These are phyloP conservation scores for Prunus yedoensis DNA, from an alignment of 331 rosid genomes.

Conservation along the genomic window DNA sequence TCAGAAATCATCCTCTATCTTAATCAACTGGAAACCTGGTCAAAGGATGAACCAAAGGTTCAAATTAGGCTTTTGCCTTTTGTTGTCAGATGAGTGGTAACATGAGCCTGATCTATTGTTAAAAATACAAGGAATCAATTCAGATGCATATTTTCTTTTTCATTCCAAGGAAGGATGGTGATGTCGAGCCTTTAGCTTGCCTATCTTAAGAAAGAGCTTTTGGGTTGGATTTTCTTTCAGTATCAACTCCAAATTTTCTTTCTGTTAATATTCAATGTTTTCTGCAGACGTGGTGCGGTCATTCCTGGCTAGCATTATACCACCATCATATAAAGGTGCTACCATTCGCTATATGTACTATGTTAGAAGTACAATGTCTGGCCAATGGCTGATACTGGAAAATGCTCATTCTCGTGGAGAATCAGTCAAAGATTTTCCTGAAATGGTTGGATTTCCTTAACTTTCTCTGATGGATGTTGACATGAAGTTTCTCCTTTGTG, in stretches of 20 bases:
- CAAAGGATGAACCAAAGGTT: neutral
- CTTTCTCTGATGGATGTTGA: constrained; percentile 29
- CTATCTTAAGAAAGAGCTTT: neutral
- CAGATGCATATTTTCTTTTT: neutral
- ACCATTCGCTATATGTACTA: constrained; percentile 85
- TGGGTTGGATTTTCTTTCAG: neutral
- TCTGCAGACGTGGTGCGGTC: constrained; percentile 71
- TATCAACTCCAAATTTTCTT: constrained; percentile 1
- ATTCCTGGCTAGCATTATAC: constrained; percentile 61
- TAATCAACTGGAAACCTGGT: neutral
- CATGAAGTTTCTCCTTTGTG: neutral
- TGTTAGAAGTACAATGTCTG: constrained; percentile 63
- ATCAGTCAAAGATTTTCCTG: constrained; percentile 51
- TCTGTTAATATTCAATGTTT: neutral
- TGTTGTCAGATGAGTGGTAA: neutral
- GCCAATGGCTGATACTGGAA: constrained; percentile 81
- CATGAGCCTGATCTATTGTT: neutral
- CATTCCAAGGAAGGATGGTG: neutral
- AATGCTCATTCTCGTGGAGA: constrained; percentile 75
- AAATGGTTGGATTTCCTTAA: constrained; percentile 67
- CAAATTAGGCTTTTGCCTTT: neutral
- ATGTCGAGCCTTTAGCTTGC: neutral
- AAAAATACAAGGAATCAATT: neutral
- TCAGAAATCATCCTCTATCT: neutral
- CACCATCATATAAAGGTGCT: constrained; percentile 97